phyloP scores from a whole-genome alignment of 148 eudicot species.

The Simmondsia chinensis region DNA sequence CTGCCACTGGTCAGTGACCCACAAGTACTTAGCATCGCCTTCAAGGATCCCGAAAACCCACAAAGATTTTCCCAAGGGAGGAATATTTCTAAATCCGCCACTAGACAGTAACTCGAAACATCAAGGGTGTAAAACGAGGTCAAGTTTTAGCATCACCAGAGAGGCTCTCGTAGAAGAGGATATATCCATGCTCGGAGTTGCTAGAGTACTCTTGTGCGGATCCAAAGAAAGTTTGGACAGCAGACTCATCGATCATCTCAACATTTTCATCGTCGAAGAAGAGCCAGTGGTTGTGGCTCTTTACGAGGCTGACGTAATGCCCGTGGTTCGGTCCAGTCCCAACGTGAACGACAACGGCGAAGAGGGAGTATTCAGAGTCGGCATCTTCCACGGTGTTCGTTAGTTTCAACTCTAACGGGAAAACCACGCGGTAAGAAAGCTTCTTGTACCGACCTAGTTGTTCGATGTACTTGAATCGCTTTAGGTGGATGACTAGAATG shows the following conservation, averaged over 20 bases:
- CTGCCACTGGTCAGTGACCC: too few relatives aligned
- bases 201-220: conserved; percentile 76
- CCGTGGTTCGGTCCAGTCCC: conserved; percentile 87
- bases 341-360: conserved; percentile 74
- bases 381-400: conserved; percentile 64
- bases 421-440: conserved; percentile 75
- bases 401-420: conserved; percentile 70
- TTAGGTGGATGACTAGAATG: conserved; percentile 71
- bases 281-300: conserved; percentile 83
- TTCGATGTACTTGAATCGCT: conserved; percentile 80
- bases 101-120: too few relatives aligned
- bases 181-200: conserved; percentile 75
- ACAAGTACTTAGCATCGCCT: too few relatives aligned
- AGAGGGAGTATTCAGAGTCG: conserved; percentile 67
- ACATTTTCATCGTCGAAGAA: conserved; percentile 81
- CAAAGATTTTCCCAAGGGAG: too few relatives aligned
- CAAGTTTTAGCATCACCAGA: too few relatives aligned
- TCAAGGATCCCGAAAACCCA: too few relatives aligned
- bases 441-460: conserved; percentile 69
- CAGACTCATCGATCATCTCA: conserved; percentile 74
- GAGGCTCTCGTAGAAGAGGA: conserved; percentile 55
- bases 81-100: too few relatives aligned
- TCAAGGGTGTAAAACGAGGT: too few relatives aligned
- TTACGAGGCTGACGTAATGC: conserved; percentile 77
- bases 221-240: conserved; percentile 74